Base-by-base conservation (phyloP, 2,329 filamentous ascomycete genomes). In the Aaosphaeria pasadenensis region DNA sequence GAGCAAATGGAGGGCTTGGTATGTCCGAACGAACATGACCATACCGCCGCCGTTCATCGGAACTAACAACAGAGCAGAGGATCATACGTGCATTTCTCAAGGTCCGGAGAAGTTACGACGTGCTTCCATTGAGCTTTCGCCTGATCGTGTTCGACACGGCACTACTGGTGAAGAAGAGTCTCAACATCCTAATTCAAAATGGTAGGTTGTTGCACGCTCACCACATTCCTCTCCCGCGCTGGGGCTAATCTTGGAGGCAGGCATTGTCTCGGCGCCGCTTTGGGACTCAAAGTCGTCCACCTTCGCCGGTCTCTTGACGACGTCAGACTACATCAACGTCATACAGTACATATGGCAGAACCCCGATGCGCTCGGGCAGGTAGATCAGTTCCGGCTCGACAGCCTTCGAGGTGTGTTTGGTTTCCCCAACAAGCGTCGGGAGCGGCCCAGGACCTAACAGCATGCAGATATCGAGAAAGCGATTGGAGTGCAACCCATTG, bases 281-380 rank as follows among this genome's bases (percentile, higher is more conserved):
- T 99, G 94, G 94, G 91, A 99, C 71, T 96, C 92, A 29, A 87
- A 88, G 56, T 89, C 86, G 4, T 95, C 91, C 29, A 90, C 88
- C 33, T 99, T 97, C 71, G 94, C 92, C 38, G 94, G 94, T 36
- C 82, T 99, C 43, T 80, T 99, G 56, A 99, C 94, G 30, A 94
- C 91, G 54, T 95, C 91, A 52, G 94, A 99, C 74, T 99, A 94
- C 71, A 95, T 99, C 74, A 99, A 99, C 66, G 87, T 99, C 48
- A 95, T 99, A 38, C 92, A 97, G 70, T 99, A 99, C 74, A 97
- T 99, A 77, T 96, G 91, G 79, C 91, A 97, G 72, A 95, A 94
- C 60, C 94, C 92, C 2, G 89, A 95, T 57, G 88, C 91, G 49
- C 82, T 97, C 52, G 84, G 86, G 56, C 86, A 92, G 66, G 88